phyloP scores from a whole-genome alignment of 1,284 basidiomycete species.

The Moesziomyces antarcticus region DNA sequence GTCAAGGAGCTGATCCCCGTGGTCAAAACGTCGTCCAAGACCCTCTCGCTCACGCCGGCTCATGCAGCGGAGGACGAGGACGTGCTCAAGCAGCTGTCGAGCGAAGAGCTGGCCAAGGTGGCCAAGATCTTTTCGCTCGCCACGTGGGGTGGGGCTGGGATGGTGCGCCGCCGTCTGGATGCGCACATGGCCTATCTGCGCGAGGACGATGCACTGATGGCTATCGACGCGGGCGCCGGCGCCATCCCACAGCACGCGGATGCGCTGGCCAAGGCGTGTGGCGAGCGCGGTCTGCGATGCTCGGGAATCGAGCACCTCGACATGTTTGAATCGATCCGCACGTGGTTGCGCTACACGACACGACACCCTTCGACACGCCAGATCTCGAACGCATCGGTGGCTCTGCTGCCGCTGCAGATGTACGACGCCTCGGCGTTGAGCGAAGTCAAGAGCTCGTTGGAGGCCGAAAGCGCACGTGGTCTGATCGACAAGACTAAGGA shows the following conservation, averaged over 20 bases:
- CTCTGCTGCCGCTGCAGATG: slow-evolving; percentile 48
- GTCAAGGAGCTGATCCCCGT: slow-evolving; percentile 37
- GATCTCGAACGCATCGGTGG: slow-evolving; percentile 17
- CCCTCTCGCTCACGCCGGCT: not conserved
- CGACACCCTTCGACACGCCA: slow-evolving; percentile 13
- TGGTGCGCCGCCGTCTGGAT: slow-evolving; percentile 44
- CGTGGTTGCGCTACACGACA: slow-evolving; percentile 40
- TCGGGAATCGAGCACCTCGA: slow-evolving; percentile 26
- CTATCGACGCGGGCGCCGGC: slow-evolving; percentile 7
- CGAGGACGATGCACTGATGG: slow-evolving; percentile 51
- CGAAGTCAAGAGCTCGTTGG: slow-evolving; percentile 26
- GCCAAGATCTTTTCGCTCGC: slow-evolving; percentile 52
- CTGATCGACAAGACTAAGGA: slow-evolving; percentile 55
- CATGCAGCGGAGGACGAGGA: slow-evolving; percentile 6
- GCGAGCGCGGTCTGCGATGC: slow-evolving; percentile 52
- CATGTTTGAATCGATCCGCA: slow-evolving; percentile 35
- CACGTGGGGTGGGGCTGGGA: slow-evolving; percentile 47
- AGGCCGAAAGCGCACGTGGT: slow-evolving; percentile 30
- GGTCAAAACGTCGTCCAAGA: slow-evolving; percentile 6
- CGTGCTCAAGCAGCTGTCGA: slow-evolving; percentile 19
- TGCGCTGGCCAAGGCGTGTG: slow-evolving; percentile 53
- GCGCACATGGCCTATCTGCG: slow-evolving; percentile 52
- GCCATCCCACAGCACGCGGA: slow-evolving; percentile 36
- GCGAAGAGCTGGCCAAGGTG: slow-evolving; percentile 26
- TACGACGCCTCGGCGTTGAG: slow-evolving; percentile 31